Base-by-base conservation (phyloP, 2,329 filamentous ascomycete species). In the Aspergillus proliferans region DNA sequence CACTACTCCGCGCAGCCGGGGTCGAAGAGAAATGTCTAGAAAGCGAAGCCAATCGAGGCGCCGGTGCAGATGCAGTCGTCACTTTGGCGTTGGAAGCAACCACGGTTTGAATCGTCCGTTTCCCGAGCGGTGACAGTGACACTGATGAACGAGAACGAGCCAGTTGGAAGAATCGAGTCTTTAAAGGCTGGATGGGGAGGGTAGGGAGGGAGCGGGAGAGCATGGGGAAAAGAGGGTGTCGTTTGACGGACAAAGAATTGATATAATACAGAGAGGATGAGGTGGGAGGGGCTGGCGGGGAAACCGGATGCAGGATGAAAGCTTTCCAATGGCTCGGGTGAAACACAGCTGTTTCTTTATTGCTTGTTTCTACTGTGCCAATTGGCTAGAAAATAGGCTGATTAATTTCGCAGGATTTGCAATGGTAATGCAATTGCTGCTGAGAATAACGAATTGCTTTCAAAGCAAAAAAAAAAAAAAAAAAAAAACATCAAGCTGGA, bases 21-120 rank as follows among this genome's bases (percentile, higher is more conserved):
- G 63, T 62, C 6, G 62, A 63, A 22, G 69, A 65, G 50, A 76
- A 70, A 43, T 75, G 73, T 49, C 67, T 63, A 3, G 71, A 62
- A 15, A 76, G 55, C 15, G 66, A 65, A 40, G 65, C 59, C 24
- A 76, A 67, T 47, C 73, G 70, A 38, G 63, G 58, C 12, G 45
- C 47, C 39, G 55, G 43, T 30, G 51, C 28, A 51, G 53, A 57
- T 47, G 54, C 48, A 36, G 48, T 46, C 12, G 48, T 24, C 18
- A 52, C 39, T 39, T 47, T 43, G 22, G 52, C 46, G 33, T 46
- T 52, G 18, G 48, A 28, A 49, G 56, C 53, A 57, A 56, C 64
- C 64, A 67, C 62, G 49, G 52, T 58, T 30, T 30, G 26, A 12
- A 30, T 30, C 10, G 26, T 30, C 9, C 26, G 26, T 30, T 30